phyloP scores from a whole-genome alignment of 345 rosid species.

The Camelina sativa region DNA sequence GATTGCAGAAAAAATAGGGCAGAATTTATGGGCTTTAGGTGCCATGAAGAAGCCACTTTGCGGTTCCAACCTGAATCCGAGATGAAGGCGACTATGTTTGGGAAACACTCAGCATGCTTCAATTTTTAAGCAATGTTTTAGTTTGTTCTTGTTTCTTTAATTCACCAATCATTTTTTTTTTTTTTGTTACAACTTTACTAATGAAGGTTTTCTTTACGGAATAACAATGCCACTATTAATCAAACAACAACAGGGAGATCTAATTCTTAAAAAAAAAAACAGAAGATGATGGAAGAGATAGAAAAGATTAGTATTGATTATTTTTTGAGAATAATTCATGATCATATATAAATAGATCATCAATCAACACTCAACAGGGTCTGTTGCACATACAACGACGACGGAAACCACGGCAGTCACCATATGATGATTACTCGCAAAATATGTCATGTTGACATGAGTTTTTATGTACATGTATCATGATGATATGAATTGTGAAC shows the following conservation, averaged over 20 bases:
- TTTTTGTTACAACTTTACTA: background rate
- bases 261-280: no score
- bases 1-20: no score
- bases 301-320: background rate
- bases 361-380: constrained; percentile 23
- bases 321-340: background rate
- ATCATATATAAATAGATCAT: background rate
- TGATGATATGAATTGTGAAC: constrained; percentile 21
- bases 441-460: constrained; percentile 1
- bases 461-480: constrained; percentile 1
- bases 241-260: no score
- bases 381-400: constrained; percentile 34
- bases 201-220: background rate
- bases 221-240: no score
- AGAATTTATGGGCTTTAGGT: no score
- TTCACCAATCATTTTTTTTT: background rate
- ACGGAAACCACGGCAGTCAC: constrained; percentile 39
- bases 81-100: no score
- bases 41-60: no score
- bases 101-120: no score
- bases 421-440: constrained; percentile 3
- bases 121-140: no score
- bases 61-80: no score
- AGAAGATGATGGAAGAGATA: background rate
- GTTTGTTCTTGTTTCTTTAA: no score